These are phyloP conservation scores for Chlorella sorokiniana DNA, from an alignment of 139 green algal species.

Conservation along the genomic window DNA sequence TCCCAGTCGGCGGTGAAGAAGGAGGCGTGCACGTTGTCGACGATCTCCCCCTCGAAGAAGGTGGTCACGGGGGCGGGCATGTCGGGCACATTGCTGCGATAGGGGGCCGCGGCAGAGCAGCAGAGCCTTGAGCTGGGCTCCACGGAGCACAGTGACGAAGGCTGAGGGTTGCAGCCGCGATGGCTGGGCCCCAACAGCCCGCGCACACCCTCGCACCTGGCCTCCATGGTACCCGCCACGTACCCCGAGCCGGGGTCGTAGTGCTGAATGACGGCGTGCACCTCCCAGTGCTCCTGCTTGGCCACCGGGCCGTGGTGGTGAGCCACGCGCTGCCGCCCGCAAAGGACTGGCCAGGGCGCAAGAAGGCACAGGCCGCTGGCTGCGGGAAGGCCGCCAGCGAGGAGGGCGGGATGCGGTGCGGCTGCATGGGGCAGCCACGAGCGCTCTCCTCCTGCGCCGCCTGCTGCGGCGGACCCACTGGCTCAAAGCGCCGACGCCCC, in stretches of 20 bases:
- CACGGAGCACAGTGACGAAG: too few relatives aligned
- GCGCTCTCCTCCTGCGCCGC: too few relatives aligned
- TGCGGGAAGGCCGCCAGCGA: not conserved
- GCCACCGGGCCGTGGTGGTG: not conserved
- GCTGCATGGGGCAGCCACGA: not conserved
- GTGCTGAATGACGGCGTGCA: conserved; percentile 31
- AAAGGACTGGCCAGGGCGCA: conserved; percentile 49
- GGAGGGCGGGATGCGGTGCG: conserved; percentile 1
- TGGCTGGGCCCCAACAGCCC: too few relatives aligned
- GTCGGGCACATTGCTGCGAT: conserved; percentile 59
- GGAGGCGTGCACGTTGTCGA: conserved; percentile 76
- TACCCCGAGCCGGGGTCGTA: conserved; percentile 49
- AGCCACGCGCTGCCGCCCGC: conserved; percentile 46
- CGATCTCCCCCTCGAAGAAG: conserved; percentile 81
- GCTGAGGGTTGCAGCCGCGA: too few relatives aligned
- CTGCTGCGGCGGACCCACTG: too few relatives aligned
- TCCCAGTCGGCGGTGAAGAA: conserved; percentile 80
- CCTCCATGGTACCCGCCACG: conserved; percentile 66
- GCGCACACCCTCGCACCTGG: too few relatives aligned
- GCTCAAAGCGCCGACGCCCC: too few relatives aligned
- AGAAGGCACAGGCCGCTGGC: conserved; percentile 47
- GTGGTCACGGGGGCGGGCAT: conserved; percentile 52
- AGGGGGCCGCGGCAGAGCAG: too few relatives aligned
- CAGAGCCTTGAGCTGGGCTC: too few relatives aligned
- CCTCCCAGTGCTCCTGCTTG: conserved; percentile 38